phyloP scores from a whole-genome alignment of 176 grass and related monocot genomes.

The Oryza glaberrima region DNA sequence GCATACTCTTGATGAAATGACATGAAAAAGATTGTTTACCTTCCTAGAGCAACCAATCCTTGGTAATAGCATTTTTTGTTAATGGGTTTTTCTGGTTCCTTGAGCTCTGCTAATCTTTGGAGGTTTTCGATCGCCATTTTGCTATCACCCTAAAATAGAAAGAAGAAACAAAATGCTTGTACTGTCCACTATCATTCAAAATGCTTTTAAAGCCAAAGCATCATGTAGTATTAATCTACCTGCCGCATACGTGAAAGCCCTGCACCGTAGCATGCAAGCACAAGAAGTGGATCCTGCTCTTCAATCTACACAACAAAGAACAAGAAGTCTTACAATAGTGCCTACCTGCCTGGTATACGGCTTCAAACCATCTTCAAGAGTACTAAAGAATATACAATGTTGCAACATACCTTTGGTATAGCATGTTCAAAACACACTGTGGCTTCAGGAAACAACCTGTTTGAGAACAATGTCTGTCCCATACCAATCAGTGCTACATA shows the following conservation, averaged over 20 bases:
- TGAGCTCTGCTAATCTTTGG: constrained; percentile 71
- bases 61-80: constrained; percentile 68
- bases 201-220: constrained; percentile 3
- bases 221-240: constrained; percentile 50
- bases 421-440: constrained; percentile 72
- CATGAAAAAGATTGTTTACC: constrained; percentile 49
- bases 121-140: constrained; percentile 64
- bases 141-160: constrained; percentile 75
- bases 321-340: constrained; percentile 16
- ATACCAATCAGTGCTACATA: constrained; percentile 67
- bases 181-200: constrained; percentile 14
- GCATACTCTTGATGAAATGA: constrained; percentile 13
- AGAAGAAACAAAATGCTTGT: background rate
- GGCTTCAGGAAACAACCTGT: constrained; percentile 68
- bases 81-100: constrained; percentile 65
- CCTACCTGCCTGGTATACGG: constrained; percentile 1
- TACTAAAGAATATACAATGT: constrained; percentile 28
- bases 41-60: constrained; percentile 63
- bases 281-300: constrained; percentile 78
- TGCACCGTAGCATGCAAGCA: constrained; percentile 66
- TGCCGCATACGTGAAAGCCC: constrained; percentile 57
- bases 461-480: constrained; percentile 63
- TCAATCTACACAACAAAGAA: constrained; percentile 60
- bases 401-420: constrained; percentile 65
- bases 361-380: constrained; percentile 24